Evolutionary conservation across 805 yeast genomes (phyloP).

Genomic region (Candida succiphila): DNA sequence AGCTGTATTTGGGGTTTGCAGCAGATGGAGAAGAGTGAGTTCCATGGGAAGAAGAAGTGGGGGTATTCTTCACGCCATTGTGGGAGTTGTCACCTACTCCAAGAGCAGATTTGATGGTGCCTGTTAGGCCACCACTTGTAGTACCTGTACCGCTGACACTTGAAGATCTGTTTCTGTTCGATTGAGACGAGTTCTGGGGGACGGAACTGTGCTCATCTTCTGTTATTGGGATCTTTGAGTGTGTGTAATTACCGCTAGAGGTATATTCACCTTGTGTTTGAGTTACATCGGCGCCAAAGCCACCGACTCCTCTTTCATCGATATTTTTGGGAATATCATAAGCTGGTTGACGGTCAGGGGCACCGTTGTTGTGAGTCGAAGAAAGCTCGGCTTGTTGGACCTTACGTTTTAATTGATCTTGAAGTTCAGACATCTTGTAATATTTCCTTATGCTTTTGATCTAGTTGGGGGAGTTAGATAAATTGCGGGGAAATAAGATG

Average conservation of each 20-base stretch:
- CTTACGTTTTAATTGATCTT: slow-evolving; percentile 1
- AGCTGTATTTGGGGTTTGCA: slow-evolving; percentile 14
- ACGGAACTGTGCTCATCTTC: too few species aligned
- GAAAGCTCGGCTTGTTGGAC: background rate
- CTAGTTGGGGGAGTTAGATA: too few species aligned
- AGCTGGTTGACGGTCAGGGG: background rate
- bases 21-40: too few species aligned
- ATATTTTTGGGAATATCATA: background rate
- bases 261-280: too few species aligned
- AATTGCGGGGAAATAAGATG: too few species aligned
- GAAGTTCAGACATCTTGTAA: background rate
- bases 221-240: too few species aligned
- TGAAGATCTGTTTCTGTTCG: background rate
- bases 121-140: background rate
- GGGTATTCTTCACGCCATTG: too few species aligned
- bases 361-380: background rate
- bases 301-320: background rate
- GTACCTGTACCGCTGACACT: too few species aligned
- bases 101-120: background rate
- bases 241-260: too few species aligned
- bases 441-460: too few species aligned
- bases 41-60: background rate
- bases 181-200: background rate
- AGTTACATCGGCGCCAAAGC: background rate
- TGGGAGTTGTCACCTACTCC: too few species aligned